Percentiles rank a stretch among this genome's conserved stretches.
phyloP scores from a whole-genome alignment of 2,329 filamentous ascomycete genomes.

The Hymenoscyphus albidus region DNA sequence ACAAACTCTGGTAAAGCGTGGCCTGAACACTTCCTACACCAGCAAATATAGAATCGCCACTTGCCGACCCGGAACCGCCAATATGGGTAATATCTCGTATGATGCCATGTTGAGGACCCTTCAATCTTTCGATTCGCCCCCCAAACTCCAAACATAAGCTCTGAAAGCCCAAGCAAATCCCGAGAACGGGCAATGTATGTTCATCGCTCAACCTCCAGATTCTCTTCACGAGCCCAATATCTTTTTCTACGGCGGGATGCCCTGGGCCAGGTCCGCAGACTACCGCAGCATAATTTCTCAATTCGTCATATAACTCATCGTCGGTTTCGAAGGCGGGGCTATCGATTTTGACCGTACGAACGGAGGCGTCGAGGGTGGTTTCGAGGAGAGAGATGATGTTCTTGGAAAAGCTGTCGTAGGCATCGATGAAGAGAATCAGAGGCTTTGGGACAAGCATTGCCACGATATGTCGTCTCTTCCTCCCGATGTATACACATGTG shows the following conservation, averaged over 20 bases:
- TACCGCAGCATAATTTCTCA: slow-evolving; percentile 70
- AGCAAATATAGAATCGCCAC: slow-evolving; percentile 25
- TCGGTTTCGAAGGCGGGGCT: slow-evolving; percentile 46
- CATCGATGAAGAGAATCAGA: slow-evolving; percentile 81
- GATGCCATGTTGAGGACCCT: slow-evolving; percentile 58
- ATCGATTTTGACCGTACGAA: slow-evolving; percentile 71
- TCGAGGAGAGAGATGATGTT: slow-evolving; percentile 85
- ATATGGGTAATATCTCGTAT: slow-evolving; percentile 52
- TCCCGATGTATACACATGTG: neutral
- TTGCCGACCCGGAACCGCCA: slow-evolving; percentile 25
- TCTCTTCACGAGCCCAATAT: slow-evolving; percentile 76
- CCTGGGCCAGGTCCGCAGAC: slow-evolving; percentile 91
- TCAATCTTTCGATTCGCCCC: slow-evolving; percentile 49
- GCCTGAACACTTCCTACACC: slow-evolving; percentile 33
- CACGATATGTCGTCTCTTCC: slow-evolving; percentile 12
- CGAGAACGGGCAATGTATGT: slow-evolving; percentile 70
- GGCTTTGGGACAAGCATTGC: slow-evolving; percentile 32
- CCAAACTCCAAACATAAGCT: slow-evolving; percentile 59
- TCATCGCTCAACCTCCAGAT: slow-evolving; percentile 65
- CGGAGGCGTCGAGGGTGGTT: slow-evolving; percentile 61
- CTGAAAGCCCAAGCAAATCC: slow-evolving; percentile 70
- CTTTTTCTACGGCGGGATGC: slow-evolving; percentile 64
- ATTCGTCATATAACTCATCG: slow-evolving; percentile 45
- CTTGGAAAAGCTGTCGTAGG: slow-evolving; percentile 95
- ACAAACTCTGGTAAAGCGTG: slow-evolving; percentile 41